Conservation (phyloP, 2,329 filamentous ascomycete species). For the Macrophomina tecta region DNA sequence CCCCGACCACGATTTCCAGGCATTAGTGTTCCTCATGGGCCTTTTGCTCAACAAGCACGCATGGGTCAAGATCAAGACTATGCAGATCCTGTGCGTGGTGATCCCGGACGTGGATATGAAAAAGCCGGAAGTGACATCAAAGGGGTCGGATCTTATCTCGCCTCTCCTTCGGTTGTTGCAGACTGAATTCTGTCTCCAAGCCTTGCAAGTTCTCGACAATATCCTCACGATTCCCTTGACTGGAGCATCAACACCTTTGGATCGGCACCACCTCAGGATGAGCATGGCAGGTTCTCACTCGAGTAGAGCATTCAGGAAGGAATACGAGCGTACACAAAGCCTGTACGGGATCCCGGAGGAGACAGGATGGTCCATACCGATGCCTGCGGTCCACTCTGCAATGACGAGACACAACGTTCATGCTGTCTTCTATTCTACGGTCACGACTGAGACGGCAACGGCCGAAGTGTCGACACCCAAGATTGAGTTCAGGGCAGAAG, state of each 20-base stretch:
- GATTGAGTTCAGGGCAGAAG: slow-evolving; percentile 90
- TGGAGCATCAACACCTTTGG: slow-evolving; percentile 76
- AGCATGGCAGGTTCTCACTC: slow-evolving; percentile 94
- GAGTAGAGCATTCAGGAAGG: slow-evolving; percentile 79
- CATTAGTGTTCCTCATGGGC: slow-evolving; percentile 88
- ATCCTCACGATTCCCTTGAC: slow-evolving; percentile 83
- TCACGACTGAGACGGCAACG: slow-evolving; percentile 53
- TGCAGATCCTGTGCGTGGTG: slow-evolving; percentile 84
- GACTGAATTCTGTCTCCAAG: slow-evolving; percentile 92
- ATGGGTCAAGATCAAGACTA: slow-evolving; percentile 92
- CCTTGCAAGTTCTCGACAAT: slow-evolving; percentile 87
- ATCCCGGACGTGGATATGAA: slow-evolving; percentile 94
- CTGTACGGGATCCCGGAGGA: slow-evolving; percentile 96
- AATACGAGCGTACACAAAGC: slow-evolving; percentile 92
- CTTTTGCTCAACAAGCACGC: slow-evolving; percentile 85
- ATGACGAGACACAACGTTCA: slow-evolving; percentile 91
- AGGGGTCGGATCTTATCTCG: slow-evolving; percentile 94
- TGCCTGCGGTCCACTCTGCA: slow-evolving; percentile 87
- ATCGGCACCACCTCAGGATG: slow-evolving; percentile 94
- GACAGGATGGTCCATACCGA: slow-evolving; percentile 93
- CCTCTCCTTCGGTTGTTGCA: slow-evolving; percentile 87
- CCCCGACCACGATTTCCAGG: slow-evolving; percentile 80
- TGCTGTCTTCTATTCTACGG: slow-evolving; percentile 93
- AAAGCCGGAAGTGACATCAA: slow-evolving; percentile 84
- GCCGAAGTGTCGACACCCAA: slow-evolving; percentile 77